Base-by-base conservation (phyloP, 257 asterid genomes). In the Craterostigma plantagineum region DNA sequence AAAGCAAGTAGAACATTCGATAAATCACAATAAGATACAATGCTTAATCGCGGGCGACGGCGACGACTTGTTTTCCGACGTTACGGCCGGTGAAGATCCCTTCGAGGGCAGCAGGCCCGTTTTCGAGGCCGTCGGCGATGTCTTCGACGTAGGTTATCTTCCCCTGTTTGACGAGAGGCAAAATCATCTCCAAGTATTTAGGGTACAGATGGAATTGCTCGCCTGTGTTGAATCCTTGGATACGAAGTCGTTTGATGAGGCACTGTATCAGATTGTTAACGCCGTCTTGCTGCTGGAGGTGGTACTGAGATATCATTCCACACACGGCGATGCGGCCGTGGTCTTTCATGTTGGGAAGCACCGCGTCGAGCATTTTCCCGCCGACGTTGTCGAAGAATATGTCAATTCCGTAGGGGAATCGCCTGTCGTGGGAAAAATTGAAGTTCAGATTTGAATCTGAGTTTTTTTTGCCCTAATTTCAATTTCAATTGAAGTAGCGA, bases 291-390 rank as follows among this genome's bases (percentile, higher is more conserved):
- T 18, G 11, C 33, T 15, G 30, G 33, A 43, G 33, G 13, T 43
- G 17, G 48, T 43, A 43, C 48, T 43, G 48, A 3, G 48, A 43
- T 3, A 43, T 43, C 48, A 43, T 43, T 10, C 48, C 48, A 10
- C 48, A 43, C 16, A 12, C 48, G 13, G 48, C 48, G 17, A 43
- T 43, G 17, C 48, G 48, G 33, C 48, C 48, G 13, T 18, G 48
- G 48, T 15, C 11, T 15, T 12, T 43, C 48, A 43, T 43, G 48
- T 43, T 43, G 33, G 23, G 48, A 12, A 43, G 48, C 30, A 43
- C 48, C 13, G 48, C 48, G 23, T 43, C 48, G 33, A 43, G 16
- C 30, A 43, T 14, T 30, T 43, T 43, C 3, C 48, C 48, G 14
- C 48, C 48, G 11, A 43, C 48, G 33, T 16, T 43, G 9, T 43